phyloP scores from a whole-genome alignment of 768 basidiomycete species.

The Pholiota conissans region DNA sequence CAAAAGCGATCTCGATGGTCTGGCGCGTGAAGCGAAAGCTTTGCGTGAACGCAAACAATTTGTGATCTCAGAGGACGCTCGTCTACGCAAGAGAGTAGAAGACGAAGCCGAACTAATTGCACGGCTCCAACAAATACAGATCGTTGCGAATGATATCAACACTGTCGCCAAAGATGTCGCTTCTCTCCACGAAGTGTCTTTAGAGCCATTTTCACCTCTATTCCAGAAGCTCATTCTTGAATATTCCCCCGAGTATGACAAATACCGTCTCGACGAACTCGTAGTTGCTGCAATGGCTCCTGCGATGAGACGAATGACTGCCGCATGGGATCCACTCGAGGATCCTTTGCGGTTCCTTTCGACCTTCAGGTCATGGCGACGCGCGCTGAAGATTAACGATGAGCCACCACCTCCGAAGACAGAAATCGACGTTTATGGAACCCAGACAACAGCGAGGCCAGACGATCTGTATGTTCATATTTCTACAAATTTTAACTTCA shows the following conservation, averaged over 20 bases:
- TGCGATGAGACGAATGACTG: conserved; percentile 68
- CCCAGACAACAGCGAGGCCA: conserved; percentile 30
- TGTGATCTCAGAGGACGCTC: conserved; percentile 66
- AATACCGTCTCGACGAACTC: conserved; percentile 84
- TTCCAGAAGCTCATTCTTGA: conserved; percentile 74
- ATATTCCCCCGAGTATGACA: conserved; percentile 73
- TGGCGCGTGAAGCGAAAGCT: conserved; percentile 87
- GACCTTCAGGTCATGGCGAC: conserved; percentile 70
- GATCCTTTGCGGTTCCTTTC: conserved; percentile 66
- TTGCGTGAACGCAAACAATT: conserved; percentile 80
- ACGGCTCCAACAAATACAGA: conserved; percentile 73
- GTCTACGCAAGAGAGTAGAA: conserved; percentile 66
- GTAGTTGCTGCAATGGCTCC: conserved; percentile 92
- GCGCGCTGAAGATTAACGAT: conserved; percentile 59
- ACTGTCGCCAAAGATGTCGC: conserved; percentile 62
- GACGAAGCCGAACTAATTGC: conserved; percentile 83
- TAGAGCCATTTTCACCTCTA: conserved; percentile 71
- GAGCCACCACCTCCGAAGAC: conserved; percentile 42
- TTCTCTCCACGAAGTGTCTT: conserved; percentile 65
- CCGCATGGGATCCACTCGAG: conserved; percentile 82
- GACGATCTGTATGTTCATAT: conserved; percentile 36
- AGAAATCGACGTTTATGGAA: conserved; percentile 61
- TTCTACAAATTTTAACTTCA: background rate
- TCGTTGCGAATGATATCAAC: conserved; percentile 73
- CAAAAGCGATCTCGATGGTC: conserved; percentile 81